Base-by-base conservation (phyloP, 2,329 filamentous ascomycete genomes). In the Anthostomella pinea region DNA sequence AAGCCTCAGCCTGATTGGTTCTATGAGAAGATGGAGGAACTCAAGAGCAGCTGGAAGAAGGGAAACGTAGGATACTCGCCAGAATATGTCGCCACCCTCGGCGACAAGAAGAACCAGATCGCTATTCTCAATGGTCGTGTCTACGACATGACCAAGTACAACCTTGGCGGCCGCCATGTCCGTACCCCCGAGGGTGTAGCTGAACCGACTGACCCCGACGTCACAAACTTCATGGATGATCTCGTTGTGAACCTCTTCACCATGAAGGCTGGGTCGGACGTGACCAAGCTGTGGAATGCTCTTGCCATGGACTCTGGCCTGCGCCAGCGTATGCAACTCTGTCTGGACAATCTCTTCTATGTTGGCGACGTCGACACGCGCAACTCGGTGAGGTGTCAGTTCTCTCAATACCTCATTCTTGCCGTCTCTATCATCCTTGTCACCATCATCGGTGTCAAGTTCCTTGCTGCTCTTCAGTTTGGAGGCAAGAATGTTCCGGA, bases 401-500 rank as follows among this genome's bases (percentile, higher is more conserved):
- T 98, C 57, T 81, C 93, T 17, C 83, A 83, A 41, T 98, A 97
- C 64, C 80, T 98, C 48, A 75, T 97, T 14, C 75, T 98, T 22
- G 85, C 85, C 3, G 82, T 98, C 34, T 90, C 91, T 0, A 73
- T 88, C 48, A 51, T 96, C 39, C 72, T 98, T 28, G 85, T 83
- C 52, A 74, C 75, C 29, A 83, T 98, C 44, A 91, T 98, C 51
- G 79, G 76, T 13, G 94, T 97, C 80, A 98, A 98, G 63, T 98
- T 98, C 70, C 75, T 97, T 49, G 94, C 94, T 20, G 93, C 93
- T 6, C 74, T 98, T 40, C 93, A 98, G 58, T 98, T 98, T 55
- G 84, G 87, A 28, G 81, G 76, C 52, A 95, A 95, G 69, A 96
- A 87, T 47, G 69, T 91, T 23, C 94, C 93, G 0, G 93, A 98